Evolutionary conservation across 116 monocot genomes (phyloP).

Genomic region (Iris pallida): DNA sequence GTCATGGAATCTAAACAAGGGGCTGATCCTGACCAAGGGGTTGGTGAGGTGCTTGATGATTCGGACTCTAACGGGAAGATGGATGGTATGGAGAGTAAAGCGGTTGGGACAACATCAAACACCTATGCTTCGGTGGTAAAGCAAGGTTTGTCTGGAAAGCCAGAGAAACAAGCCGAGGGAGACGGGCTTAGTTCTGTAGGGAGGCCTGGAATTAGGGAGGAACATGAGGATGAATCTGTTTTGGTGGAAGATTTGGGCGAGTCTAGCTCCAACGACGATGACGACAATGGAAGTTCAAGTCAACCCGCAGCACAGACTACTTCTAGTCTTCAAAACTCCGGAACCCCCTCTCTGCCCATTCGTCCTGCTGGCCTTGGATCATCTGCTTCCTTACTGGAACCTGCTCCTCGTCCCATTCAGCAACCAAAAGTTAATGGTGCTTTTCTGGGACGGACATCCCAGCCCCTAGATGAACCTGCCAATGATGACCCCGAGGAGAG

Average conservation of each 20-base stretch:
- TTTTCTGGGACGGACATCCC: constrained; percentile 22
- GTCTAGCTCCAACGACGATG: constrained; percentile 31
- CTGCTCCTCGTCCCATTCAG: constrained; percentile 35
- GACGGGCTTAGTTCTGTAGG: neutral
- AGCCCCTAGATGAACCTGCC: constrained; percentile 19
- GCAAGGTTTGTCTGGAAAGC: neutral
- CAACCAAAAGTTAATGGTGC: constrained; percentile 42
- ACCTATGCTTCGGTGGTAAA: constrained; percentile 1
- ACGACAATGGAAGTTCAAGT: constrained; percentile 15
- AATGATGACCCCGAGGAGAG: constrained; percentile 24
- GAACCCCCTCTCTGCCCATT: constrained; percentile 26
- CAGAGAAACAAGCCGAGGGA: constrained; percentile 9
- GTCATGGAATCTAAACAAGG: too few species aligned
- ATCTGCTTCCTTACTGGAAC: constrained; percentile 54
- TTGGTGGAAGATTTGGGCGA: constrained; percentile 33
- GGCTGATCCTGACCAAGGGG: too few species aligned
- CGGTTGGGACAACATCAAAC: neutral
- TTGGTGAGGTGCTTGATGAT: too few species aligned
- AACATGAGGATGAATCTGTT: constrained; percentile 20
- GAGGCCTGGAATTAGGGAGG: constrained; percentile 1
- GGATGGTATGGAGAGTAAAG: too few species aligned
- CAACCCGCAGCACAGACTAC: constrained; percentile 12
- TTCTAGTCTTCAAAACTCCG: constrained; percentile 12
- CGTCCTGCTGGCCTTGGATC: constrained; percentile 86
- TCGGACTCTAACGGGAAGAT: too few species aligned